Percentiles rank a stretch among this genome's conserved stretches.
Evolutionary conservation across 148 eudicot genomes (phyloP).

Genomic region (Chenopodium suecicum): DNA sequence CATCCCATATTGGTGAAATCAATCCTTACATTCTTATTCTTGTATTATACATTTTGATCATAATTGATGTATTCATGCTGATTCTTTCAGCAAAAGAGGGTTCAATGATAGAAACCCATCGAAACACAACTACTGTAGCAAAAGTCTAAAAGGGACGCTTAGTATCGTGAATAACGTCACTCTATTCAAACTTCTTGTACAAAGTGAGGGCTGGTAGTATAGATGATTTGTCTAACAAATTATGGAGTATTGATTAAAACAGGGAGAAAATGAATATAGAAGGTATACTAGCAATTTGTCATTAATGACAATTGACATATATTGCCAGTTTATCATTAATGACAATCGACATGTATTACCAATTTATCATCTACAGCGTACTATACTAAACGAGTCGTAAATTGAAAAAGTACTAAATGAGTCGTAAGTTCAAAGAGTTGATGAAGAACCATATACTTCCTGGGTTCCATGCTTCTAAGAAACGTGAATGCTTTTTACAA

Average conservation of each 20-base stretch:
- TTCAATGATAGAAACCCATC: neutral
- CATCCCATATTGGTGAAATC: neutral
- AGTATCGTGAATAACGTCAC: too few species aligned
- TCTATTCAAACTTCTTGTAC: too few species aligned
- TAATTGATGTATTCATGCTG: slow-evolving; percentile 1
- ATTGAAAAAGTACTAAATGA: neutral
- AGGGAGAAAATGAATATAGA: too few species aligned
- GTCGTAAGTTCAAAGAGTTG: neutral
- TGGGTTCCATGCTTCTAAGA: neutral
- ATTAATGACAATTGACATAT: too few species aligned
- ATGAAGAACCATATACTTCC: neutral
- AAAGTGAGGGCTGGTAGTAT: too few species aligned
- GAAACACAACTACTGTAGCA: neutral
- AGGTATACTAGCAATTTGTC: too few species aligned
- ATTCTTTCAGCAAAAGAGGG: neutral
- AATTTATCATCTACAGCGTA: neutral
- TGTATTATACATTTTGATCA: neutral
- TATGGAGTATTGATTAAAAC: too few species aligned
- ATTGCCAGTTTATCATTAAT: too few species aligned
- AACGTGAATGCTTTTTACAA: neutral
- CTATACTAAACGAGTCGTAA: neutral
- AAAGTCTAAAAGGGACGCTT: too few species aligned
- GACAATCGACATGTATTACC: too few species aligned
- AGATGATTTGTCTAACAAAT: too few species aligned
- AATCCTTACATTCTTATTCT: neutral